Evolutionary conservation across 2,329 filamentous ascomycete species (phyloP), one percentile per base, ranked within the genome.

Genomic region (Emericellopsis cladophorae): DNA sequence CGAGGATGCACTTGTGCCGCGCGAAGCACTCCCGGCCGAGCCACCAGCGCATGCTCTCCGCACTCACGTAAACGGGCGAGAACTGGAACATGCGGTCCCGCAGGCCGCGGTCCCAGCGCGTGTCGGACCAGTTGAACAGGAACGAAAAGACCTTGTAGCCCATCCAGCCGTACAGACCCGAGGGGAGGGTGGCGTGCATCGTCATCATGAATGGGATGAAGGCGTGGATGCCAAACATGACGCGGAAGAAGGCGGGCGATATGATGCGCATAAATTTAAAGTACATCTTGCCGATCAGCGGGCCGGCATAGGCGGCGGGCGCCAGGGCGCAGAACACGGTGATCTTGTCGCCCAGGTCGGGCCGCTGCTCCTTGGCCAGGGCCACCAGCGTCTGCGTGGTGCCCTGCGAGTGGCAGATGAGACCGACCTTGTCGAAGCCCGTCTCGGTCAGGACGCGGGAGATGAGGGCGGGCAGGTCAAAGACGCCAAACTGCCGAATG

Each of bases 41-140:
- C 90, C 90, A 95, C 90, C 90, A 96, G 6, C 86, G 72, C 86
- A 95, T 95, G 44, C 79, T 82, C 62, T 95, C 88, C 1, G 86
- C 76, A 50, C 81, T 87, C 39, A 95, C 86, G 52, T 93, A 94
- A 0, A 94, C 86, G 1, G 90, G 90, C 0, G 87, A 79, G 49
- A 94, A 95, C 52, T 92, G 86, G 57, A 96, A 95, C 73, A 93
- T 82, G 34, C 90, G 79, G 54, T 86, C 66, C 44, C 84, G 71
- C 12, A 95, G 63, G 7, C 72, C 85, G 8, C 79, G 75, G 46
- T 95, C 90, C 90, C 90, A 95, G 7, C 86, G 74, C 9, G 59
- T 65, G 54, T 96, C 89, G 1, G 76, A 79, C 89, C 90, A 96
- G 54, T 81, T 73, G 58, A 96, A 95, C 1, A 96, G 66, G 53